Conservation (phyloP, 176 grass and related monocot species). For the Zoysia pacifica region DNA sequence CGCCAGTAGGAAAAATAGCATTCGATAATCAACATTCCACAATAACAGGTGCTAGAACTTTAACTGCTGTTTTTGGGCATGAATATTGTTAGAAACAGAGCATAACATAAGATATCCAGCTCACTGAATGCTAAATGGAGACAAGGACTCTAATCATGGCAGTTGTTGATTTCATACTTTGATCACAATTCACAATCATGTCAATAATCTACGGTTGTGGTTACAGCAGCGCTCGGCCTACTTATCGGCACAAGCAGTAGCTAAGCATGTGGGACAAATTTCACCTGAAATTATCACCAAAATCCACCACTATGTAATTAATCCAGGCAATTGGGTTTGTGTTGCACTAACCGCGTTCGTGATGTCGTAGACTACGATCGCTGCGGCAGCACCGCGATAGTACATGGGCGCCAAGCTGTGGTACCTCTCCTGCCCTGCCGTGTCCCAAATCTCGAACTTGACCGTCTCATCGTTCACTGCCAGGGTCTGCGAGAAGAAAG, state of each 20-base stretch:
- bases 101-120: background rate
- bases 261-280: background rate
- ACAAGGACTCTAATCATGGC: background rate
- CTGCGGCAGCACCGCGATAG: conserved; percentile 77
- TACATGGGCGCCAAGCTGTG: conserved; percentile 97
- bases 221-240: background rate
- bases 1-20: background rate
- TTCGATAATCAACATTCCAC: background rate
- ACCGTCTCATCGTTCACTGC: conserved; percentile 72
- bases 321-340: background rate
- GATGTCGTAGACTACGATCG: conserved; percentile 86
- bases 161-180: background rate
- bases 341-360: conserved; percentile 69
- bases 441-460: conserved; percentile 99
- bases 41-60: background rate
- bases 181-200: background rate
- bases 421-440: conserved; percentile 88
- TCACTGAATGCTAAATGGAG: background rate
- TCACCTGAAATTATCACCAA: background rate
- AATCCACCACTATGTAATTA: background rate
- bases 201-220: background rate
- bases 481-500: conserved; percentile 92
- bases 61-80: background rate
- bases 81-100: background rate
- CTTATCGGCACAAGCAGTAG: background rate